Conservation (phyloP, 108 stramenopile species). For the Licmophora abbreviata region DNA sequence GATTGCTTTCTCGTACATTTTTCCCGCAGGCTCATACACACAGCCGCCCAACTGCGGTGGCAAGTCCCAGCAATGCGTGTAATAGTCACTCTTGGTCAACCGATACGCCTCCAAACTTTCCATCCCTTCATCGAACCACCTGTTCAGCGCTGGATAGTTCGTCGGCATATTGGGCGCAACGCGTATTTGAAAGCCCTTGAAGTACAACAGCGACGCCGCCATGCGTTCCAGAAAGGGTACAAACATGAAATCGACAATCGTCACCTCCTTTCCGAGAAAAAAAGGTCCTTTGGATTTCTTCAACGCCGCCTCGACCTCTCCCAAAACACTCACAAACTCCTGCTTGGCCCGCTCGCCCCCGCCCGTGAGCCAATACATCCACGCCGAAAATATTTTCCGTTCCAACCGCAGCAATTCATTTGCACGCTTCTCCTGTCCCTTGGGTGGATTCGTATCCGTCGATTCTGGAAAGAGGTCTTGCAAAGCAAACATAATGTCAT, state of each 20-base stretch:
- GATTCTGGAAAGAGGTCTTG: conserved; percentile 51
- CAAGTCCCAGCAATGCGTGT: conserved; percentile 90
- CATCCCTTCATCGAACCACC: conserved; percentile 93
- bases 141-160: conserved; percentile 66
- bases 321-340: conserved; percentile 46
- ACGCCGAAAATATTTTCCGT: conserved; percentile 69
- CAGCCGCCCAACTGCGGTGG: conserved; percentile 94
- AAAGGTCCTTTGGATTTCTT: conserved; percentile 51
- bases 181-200: conserved; percentile 83
- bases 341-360: conserved; percentile 28
- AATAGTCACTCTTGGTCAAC: conserved; percentile 84
- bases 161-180: conserved; percentile 42
- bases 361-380: conserved; percentile 85
- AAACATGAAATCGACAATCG: conserved; percentile 81
- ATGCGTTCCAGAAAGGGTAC: conserved; percentile 84
- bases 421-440: conserved; percentile 21
- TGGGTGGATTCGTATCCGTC: conserved; percentile 23
- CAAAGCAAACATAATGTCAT: conserved; percentile 71
- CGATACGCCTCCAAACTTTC: conserved; percentile 73
- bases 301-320: conserved; percentile 63
- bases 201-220: conserved; percentile 81
- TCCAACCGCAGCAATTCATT: conserved; percentile 70
- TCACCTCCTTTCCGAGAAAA: conserved; percentile 66
- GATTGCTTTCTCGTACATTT: conserved; percentile 55
- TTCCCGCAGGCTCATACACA: conserved; percentile 44